Percentiles rank a stretch among this genome's conserved stretches.
Evolutionary conservation across 441 rosid genomes (phyloP).

Genomic region (Hura crepitans): DNA sequence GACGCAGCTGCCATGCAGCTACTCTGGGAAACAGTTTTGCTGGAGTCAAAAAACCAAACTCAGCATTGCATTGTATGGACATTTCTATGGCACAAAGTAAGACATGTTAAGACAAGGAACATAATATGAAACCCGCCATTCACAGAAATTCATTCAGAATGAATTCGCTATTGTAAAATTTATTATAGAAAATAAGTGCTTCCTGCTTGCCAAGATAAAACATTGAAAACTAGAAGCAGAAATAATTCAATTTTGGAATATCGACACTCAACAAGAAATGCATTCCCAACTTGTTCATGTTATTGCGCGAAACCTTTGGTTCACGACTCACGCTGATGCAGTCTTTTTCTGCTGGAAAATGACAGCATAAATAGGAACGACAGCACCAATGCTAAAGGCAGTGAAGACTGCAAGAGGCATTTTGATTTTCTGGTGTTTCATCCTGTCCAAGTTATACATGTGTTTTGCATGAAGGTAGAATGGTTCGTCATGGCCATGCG

Average conservation of each 20-base stretch:
- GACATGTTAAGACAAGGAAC: too few relatives aligned
- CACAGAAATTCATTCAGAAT: neutral
- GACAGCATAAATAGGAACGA: conserved; percentile 76
- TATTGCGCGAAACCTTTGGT: conserved; percentile 30
- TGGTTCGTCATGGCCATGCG: conserved; percentile 65
- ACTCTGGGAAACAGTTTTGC: too few relatives aligned
- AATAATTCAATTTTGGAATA: neutral
- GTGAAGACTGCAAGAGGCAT: conserved; percentile 76
- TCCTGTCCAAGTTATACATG: conserved; percentile 96
- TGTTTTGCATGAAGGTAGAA: conserved; percentile 83
- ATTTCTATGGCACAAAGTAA: too few relatives aligned
- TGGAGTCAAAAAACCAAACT: too few relatives aligned
- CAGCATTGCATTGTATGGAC: too few relatives aligned
- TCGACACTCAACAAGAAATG: conserved; percentile 18
- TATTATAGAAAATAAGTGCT: conserved; percentile 19
- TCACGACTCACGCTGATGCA: conserved; percentile 45
- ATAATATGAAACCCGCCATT: too few relatives aligned
- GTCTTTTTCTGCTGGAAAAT: conserved; percentile 94
- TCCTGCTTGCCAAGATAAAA: conserved; percentile 20
- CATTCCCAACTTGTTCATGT: conserved; percentile 26
- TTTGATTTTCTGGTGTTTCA: conserved; percentile 72
- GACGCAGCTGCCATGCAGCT: too few relatives aligned
- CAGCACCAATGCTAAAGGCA: conserved; percentile 79
- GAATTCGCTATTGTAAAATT: neutral
- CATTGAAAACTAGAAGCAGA: conserved; percentile 7